A percentile compares a stretch with the other conserved stretches of the same genome.
Evolutionary conservation across 1,139 yeast genomes (phyloP).

Genomic region (Geotrichum cucujoidarum): DNA sequence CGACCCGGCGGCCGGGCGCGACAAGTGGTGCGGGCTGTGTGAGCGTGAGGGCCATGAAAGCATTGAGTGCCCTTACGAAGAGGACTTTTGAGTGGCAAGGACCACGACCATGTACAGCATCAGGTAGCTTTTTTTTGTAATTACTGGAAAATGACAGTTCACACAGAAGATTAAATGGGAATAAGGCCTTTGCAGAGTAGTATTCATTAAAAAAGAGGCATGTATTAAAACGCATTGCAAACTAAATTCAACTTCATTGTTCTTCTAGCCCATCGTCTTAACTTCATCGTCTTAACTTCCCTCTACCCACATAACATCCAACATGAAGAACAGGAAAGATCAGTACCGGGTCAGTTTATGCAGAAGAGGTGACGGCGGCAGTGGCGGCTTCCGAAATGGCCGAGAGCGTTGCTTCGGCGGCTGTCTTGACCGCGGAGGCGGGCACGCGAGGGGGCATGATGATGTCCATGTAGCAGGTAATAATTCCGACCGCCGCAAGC

Average conservation of each 20-base stretch:
- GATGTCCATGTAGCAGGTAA: constrained; percentile 38
- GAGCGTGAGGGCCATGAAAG: constrained; percentile 86
- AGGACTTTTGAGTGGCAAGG: constrained; percentile 41
- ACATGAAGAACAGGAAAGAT: neutral
- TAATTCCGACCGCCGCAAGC: constrained; percentile 33
- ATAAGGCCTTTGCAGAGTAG: too few species aligned
- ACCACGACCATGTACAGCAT: too few species aligned
- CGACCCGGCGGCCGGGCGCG: constrained; percentile 73
- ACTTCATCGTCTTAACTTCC: too few species aligned
- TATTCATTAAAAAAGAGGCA: too few species aligned
- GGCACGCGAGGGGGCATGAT: constrained; percentile 33
- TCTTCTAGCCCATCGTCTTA: too few species aligned
- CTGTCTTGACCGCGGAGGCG: constrained; percentile 18
- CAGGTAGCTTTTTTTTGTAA: too few species aligned
- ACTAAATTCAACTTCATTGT: too few species aligned
- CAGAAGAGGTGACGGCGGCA: constrained; percentile 4
- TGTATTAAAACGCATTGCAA: too few species aligned
- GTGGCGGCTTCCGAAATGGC: constrained; percentile 3
- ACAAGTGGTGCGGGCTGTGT: constrained; percentile 87
- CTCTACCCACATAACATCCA: too few species aligned
- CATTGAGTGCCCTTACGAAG: constrained; percentile 80
- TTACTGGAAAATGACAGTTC: neutral
- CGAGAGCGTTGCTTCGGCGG: constrained; percentile 12
- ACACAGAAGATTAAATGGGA: neutral
- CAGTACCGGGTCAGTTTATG: neutral